Percentiles rank a stretch among this genome's conserved stretches.
phyloP scores from a whole-genome alignment of 352 stramenopile species.

The Thalassiosira ordinaria region DNA sequence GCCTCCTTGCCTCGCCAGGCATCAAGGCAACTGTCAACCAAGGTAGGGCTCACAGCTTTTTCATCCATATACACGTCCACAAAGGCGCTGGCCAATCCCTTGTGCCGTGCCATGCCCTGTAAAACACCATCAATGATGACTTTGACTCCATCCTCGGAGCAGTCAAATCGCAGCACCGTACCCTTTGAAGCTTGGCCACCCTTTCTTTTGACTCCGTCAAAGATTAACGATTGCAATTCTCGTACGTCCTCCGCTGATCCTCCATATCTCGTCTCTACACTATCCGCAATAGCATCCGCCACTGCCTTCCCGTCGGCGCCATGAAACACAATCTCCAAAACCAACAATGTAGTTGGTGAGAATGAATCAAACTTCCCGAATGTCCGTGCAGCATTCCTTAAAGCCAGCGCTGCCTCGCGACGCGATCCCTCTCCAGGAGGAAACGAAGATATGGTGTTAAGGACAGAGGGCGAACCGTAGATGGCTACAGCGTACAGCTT shows the following conservation, averaged over 20 bases:
- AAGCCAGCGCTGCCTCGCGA: constrained; percentile 6
- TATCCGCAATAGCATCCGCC: constrained; percentile 25
- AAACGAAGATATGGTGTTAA: constrained; percentile 30
- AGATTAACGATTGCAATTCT: constrained; percentile 33
- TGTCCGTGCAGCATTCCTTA: constrained; percentile 16
- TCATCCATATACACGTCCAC: constrained; percentile 56
- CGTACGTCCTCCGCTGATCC: constrained; percentile 3
- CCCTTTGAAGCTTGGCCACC: constrained; percentile 47
- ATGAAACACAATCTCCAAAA: constrained; percentile 31
- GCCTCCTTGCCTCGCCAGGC: constrained; percentile 29
- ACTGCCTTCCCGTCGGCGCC: constrained; percentile 17
- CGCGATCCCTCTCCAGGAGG: constrained; percentile 6
- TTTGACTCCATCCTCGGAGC: constrained; percentile 19
- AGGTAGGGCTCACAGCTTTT: constrained; percentile 52
- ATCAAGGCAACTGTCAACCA: constrained; percentile 49
- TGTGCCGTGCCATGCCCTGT: constrained; percentile 22
- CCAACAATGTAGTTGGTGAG: constrained; percentile 16
- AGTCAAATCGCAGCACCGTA: constrained; percentile 56
- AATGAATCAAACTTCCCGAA: constrained; percentile 23
- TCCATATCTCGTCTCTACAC: constrained; percentile 12
- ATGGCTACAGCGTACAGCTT: constrained; percentile 47
- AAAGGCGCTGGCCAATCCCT: constrained; percentile 48
- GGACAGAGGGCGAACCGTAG: constrained; percentile 29
- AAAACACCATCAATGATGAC: constrained; percentile 47
- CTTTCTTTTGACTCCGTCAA: constrained; percentile 29